Evolutionary conservation across 306 rosid species (phyloP), one percentile per base, ranked within the genome.

Genomic region (Castanopsis chinensis): DNA sequence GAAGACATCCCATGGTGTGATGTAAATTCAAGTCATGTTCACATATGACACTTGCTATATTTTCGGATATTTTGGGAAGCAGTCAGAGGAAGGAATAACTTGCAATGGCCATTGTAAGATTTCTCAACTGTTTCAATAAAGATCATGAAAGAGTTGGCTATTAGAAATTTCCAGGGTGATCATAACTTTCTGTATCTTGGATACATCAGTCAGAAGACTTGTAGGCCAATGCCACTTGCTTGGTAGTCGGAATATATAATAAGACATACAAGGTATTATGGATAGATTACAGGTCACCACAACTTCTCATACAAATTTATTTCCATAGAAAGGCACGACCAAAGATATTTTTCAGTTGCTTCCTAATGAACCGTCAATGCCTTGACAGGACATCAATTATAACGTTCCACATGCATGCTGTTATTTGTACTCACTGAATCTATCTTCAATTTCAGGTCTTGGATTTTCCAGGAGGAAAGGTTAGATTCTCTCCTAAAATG

Each of bases 391-490:
- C 1, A 27, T 15, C 41, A 64, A 30, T 27, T 60, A 64, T 30
- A 27, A 5, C 3, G 5, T 30, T 30, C 37, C 5, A 20, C 32
- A 4, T 18, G 27, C 35, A 2, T 49, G 3, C 21, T 19, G 25
- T 21, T 33, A 15, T 28, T 57, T 41, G 13, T 74, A 65, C 53
- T 53, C 30, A 11, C 57, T 77, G 65, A 83, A 77, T 67, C 73
- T 82, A 57, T 53, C 37, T 58, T 55, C 23, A 60, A 58, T 72
- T 43, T 27, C 87, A 93, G 92, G 85, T 61, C 52, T 20, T 90
- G 78, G 88, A 93, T 74, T 90, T 95, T 79, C 97, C 99, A 1
- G 97, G 97, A 70, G 98, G 99, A 79, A 76, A 82, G 76, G 86
- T 91, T 13, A 85, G 71, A 12, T 90, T 90, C 79, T 81, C 90